Evolutionary conservation across 345 rosid genomes (phyloP), one percentile per base, ranked within the genome.

Genomic region (Tarenaya hassleriana): DNA sequence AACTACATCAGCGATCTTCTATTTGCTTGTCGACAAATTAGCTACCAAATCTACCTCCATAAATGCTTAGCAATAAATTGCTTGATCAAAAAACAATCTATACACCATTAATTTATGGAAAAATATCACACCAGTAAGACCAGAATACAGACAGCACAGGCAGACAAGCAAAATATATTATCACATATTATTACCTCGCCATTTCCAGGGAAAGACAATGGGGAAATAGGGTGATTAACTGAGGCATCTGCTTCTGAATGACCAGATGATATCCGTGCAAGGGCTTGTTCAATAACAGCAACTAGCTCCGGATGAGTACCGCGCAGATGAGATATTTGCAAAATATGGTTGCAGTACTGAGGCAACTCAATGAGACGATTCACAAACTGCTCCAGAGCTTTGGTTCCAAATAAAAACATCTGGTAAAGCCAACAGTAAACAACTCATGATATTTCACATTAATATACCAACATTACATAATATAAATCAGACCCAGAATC

Each of bases 401-500:
- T 84, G 50, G 88, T 88, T 34, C 98, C 98, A 73, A 92, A 92
- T 39, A 85, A 77, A 79, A 84, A 92, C 96, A 92, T 92, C 98
- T 92, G 79, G 64, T 62, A 11, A 50, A 47, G 67, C 8, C 55
- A 20, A 32, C 33, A 52, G 50, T 39, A 16, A 10, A 52, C 52
- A 56, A 54, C 13, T 40, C 9, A 66, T 60, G n/a, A 66, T 53
- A 37, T 41, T 48, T 18, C 45, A 38, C 62, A 34, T n/a, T 24
- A 14, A 8, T 52, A 21, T 39, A 7, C 17, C 46, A 14, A n/a
- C 14, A 33, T n/a, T 12, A 24, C 35, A 41, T 19, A 58, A 34
- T n/a, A n/a, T n/a, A 58, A 34, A 41, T 14, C 16, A 49, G 37
- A 10, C 8, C 33, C 31, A 43, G 16, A 52, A 58, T 14, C 34